These are phyloP conservation scores for Laetiporus sulphureus DNA, from an alignment of 1,284 basidiomycete species.

Conservation along the genomic window DNA sequence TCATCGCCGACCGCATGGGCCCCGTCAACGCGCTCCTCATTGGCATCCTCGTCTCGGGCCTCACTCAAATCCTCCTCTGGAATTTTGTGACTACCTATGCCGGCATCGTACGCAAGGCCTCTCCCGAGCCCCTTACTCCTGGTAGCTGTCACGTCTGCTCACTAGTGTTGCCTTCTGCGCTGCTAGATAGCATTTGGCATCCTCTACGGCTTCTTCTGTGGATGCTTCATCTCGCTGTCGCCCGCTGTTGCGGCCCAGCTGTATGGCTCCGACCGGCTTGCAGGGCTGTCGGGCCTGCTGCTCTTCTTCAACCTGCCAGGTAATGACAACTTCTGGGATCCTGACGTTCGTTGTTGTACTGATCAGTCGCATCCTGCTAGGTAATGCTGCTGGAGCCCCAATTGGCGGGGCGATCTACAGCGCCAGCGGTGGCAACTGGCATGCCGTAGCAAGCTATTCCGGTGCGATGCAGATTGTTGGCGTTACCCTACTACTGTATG, in stretches of 20 bases:
- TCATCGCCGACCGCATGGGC: constrained; percentile 20
- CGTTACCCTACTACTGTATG: constrained; percentile 18
- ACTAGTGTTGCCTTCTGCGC: constrained; percentile 1
- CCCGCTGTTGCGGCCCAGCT: constrained; percentile 19
- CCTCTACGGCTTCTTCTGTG: constrained; percentile 23
- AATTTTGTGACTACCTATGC: constrained; percentile 19
- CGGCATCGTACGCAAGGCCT: constrained; percentile 17
- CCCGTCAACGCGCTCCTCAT: constrained; percentile 19
- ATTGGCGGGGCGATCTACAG: constrained; percentile 19
- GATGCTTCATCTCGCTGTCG: constrained; percentile 21
- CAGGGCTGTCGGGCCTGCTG: constrained; percentile 21
- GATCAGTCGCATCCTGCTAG: constrained; percentile 5
- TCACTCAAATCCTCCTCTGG: constrained; percentile 21
- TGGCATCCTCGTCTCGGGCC: constrained; percentile 19
- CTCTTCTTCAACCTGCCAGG: constrained; percentile 22
- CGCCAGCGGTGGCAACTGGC: constrained; percentile 19
- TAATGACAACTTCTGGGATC: constrained; percentile 8
- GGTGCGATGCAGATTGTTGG: constrained; percentile 20
- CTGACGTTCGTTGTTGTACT: background rate
- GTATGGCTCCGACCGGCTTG: constrained; percentile 19
- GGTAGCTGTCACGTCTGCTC: too few species aligned
- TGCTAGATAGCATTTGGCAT: constrained; percentile 20
- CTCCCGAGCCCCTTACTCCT: background rate
- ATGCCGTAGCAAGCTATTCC: constrained; percentile 17
- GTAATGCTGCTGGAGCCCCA: constrained; percentile 20